phyloP scores from a whole-genome alignment of 2,329 filamentous ascomycete genomes.

The Cryphonectria nitschkei region DNA sequence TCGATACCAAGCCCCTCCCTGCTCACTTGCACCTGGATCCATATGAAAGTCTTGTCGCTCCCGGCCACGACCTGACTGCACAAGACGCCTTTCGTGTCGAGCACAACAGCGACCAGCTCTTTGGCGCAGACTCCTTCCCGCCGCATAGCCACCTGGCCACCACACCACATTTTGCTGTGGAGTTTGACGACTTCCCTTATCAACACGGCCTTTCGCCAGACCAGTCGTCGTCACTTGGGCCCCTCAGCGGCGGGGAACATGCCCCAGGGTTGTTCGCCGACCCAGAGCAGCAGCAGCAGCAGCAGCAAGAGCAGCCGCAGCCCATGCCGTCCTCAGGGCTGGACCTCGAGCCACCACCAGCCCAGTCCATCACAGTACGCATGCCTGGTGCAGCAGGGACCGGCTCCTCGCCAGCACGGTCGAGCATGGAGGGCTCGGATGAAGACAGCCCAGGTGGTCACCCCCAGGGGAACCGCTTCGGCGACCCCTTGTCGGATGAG shows the following conservation, averaged over 20 bases:
- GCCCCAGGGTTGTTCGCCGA: slow-evolving; percentile 38
- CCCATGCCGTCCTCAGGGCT: slow-evolving; percentile 42
- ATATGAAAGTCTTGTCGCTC: slow-evolving; percentile 38
- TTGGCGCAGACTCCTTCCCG: background rate
- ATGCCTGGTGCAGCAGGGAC: slow-evolving; percentile 39
- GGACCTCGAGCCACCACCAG: slow-evolving; percentile 42
- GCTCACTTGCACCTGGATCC: slow-evolving; percentile 40
- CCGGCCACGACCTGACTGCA: slow-evolving; percentile 35
- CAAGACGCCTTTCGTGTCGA: slow-evolving; percentile 43
- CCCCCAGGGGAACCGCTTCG: slow-evolving; percentile 50
- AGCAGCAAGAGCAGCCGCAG: slow-evolving; percentile 26
- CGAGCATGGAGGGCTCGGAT: slow-evolving; percentile 49
- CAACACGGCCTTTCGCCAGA: slow-evolving; percentile 46
- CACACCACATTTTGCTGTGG: slow-evolving; percentile 49
- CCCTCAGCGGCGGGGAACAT: slow-evolving; percentile 43
- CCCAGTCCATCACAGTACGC: slow-evolving; percentile 42
- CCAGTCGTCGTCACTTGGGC: slow-evolving; percentile 42
- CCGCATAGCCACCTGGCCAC: slow-evolving; percentile 47
- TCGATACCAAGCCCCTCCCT: slow-evolving; percentile 40
- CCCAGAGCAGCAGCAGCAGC: slow-evolving; percentile 35
- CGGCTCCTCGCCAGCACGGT: slow-evolving; percentile 24
- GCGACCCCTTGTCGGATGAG: slow-evolving; percentile 60
- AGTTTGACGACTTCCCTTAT: slow-evolving; percentile 57
- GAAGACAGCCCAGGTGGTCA: slow-evolving; percentile 48
- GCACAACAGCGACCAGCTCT: slow-evolving; percentile 33